Evolutionary conservation across 768 basidiomycete species (phyloP).

Genomic region (Mycena sanguinolenta): DNA sequence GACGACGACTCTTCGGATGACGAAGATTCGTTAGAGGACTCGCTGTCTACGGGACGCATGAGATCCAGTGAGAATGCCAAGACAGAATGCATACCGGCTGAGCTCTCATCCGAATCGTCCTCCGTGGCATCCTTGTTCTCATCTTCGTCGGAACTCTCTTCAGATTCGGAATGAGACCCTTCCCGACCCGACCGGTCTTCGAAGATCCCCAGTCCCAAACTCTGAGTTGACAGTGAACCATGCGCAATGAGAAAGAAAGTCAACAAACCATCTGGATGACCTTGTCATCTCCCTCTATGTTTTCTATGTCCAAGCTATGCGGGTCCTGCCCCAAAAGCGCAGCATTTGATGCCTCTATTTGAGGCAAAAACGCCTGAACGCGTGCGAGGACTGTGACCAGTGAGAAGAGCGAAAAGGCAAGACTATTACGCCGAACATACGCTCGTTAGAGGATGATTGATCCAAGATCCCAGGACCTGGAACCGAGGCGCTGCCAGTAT

Average conservation of each 20-base stretch:
- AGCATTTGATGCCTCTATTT: constrained; percentile 61
- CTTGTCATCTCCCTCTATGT: constrained; percentile 49
- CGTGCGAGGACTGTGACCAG: constrained; percentile 56
- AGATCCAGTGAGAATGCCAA: neutral
- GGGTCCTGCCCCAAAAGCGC: constrained; percentile 53
- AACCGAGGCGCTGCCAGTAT: constrained; percentile 2
- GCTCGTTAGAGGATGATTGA: constrained; percentile 13
- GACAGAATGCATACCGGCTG: neutral
- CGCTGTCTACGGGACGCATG: neutral
- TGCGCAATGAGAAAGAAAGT: neutral
- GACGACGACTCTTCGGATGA: neutral
- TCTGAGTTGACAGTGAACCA: constrained; percentile 42
- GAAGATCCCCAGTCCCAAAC: constrained; percentile 59
- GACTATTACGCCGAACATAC: neutral
- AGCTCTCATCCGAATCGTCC: constrained; percentile 17
- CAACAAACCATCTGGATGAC: constrained; percentile 60
- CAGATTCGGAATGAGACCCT: constrained; percentile 8
- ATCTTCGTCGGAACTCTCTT: constrained; percentile 4
- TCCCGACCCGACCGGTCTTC: constrained; percentile 40
- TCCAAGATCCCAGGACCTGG: neutral
- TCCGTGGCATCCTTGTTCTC: neutral
- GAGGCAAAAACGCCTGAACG: constrained; percentile 62
- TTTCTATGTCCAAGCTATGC: constrained; percentile 62
- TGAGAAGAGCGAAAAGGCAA: neutral
- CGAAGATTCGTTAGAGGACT: neutral